Conservation (phyloP, 495 filamentous ascomycete species). For the Penicillium fimorum region DNA sequence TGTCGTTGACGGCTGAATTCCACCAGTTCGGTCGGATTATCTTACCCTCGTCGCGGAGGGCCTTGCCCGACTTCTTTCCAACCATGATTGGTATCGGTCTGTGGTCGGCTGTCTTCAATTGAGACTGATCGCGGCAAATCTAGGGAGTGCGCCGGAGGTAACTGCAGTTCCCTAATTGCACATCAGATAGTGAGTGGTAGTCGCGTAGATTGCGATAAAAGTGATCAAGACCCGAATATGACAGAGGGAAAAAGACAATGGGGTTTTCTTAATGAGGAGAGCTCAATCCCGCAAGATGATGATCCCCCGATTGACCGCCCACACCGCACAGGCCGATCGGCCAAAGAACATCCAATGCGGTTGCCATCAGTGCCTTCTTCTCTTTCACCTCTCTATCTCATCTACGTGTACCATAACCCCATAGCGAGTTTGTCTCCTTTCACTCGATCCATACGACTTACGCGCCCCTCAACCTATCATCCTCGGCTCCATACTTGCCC, state of each 20-base stretch:
- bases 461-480: background rate
- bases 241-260: slow-evolving; percentile 6
- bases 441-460: background rate
- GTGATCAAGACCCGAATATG: background rate
- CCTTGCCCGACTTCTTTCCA: slow-evolving; percentile 64
- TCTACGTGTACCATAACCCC: slow-evolving; percentile 12
- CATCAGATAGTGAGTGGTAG: background rate
- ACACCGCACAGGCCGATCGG: slow-evolving; percentile 30
- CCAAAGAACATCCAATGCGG: slow-evolving; percentile 21
- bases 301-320: slow-evolving; percentile 33
- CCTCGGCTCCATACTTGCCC: slow-evolving; percentile 7
- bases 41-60: slow-evolving; percentile 62
- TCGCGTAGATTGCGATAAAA: background rate
- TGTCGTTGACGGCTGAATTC: background rate
- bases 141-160: slow-evolving; percentile 21
- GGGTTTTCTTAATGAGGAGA: slow-evolving; percentile 16
- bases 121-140: slow-evolving; percentile 16
- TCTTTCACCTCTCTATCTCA: slow-evolving; percentile 8
- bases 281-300: slow-evolving; percentile 18
- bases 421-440: slow-evolving; percentile 1
- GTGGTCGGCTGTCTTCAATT: slow-evolving; percentile 11
- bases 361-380: slow-evolving; percentile 25
- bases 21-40: background rate
- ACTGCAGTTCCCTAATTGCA: background rate
- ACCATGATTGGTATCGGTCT: slow-evolving; percentile 48